A percentile compares a stretch with the other conserved stretches of the same genome.
Evolutionary conservation across 2,329 filamentous ascomycete species (phyloP).

Genomic region (Cryoendolithus antarcticus): DNA sequence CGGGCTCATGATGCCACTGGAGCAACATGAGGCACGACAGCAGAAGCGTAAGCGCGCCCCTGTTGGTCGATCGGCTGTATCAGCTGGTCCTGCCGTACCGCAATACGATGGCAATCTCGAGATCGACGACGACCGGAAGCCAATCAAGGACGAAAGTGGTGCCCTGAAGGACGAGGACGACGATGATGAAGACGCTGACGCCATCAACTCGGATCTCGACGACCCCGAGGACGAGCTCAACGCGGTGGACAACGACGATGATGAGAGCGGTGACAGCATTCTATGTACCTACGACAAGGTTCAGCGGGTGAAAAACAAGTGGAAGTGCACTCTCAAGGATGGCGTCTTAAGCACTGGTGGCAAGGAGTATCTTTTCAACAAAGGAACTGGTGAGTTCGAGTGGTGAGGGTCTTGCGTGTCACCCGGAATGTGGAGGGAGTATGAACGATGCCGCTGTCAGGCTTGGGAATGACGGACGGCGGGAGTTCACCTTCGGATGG

Average conservation of each 20-base stretch:
- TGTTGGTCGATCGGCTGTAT: background rate
- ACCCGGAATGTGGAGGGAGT: too few species aligned
- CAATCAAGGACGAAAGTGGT: too few species aligned
- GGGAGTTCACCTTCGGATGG: too few species aligned
- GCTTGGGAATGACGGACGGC: too few species aligned
- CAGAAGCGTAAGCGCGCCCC: constrained; percentile 3
- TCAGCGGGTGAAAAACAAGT: constrained; percentile 90
- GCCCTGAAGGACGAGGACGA: constrained; percentile 34
- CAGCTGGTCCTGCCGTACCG: constrained; percentile 19
- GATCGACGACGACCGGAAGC: constrained; percentile 6
- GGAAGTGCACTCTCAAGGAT: constrained; percentile 97
- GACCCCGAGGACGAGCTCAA: constrained; percentile 69
- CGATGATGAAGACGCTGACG: constrained; percentile 62
- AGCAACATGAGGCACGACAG: constrained; percentile 25
- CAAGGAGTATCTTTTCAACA: constrained; percentile 92
- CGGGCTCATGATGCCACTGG: constrained; percentile 62
- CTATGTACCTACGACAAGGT: constrained; percentile 99
- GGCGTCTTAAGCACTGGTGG: constrained; percentile 86
- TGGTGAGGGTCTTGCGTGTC: constrained; percentile 48
- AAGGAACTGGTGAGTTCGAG: constrained; percentile 93
- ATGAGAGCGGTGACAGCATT: constrained; percentile 81
- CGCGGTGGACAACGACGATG: constrained; percentile 55
- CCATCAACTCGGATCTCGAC: constrained; percentile 96
- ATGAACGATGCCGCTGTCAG: too few species aligned
- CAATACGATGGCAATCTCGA: constrained; percentile 39